Evolutionary conservation across 2,329 filamentous ascomycete species (phyloP).

Genomic region (Rhynchosporium agropyri): DNA sequence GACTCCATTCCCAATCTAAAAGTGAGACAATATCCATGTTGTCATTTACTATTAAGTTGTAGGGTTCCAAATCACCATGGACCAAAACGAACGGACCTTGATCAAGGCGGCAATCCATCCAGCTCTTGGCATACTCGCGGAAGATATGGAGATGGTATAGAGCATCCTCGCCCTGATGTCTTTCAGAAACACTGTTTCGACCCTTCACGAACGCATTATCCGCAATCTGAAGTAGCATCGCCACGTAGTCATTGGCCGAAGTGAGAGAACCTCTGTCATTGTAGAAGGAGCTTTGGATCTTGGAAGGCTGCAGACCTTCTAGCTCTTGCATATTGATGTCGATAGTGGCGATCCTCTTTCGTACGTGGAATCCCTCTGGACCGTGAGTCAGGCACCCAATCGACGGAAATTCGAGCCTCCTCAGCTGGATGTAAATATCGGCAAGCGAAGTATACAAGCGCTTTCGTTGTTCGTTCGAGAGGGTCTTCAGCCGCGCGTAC

Average conservation of each 20-base stretch:
- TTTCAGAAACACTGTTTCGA: conserved; percentile 28
- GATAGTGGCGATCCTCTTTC: conserved; percentile 22
- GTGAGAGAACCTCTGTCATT: conserved; percentile 19
- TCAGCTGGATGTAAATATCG: conserved; percentile 33
- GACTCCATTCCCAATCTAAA: conserved; percentile 40
- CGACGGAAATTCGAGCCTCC: conserved; percentile 31
- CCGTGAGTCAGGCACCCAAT: conserved; percentile 24
- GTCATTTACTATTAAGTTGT: conserved; percentile 32
- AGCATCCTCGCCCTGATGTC: conserved; percentile 29
- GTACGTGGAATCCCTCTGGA: conserved; percentile 24
- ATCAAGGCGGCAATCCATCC: conserved; percentile 25
- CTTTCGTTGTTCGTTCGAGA: conserved; percentile 28
- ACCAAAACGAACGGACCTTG: conserved; percentile 36
- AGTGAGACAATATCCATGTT: conserved; percentile 34
- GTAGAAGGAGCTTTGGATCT: conserved; percentile 28
- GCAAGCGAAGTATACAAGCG: conserved; percentile 31
- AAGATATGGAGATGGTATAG: conserved; percentile 37
- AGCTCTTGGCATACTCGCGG: conserved; percentile 23
- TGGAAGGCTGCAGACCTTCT: conserved; percentile 33
- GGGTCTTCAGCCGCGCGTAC: conserved; percentile 19
- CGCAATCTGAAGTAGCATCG: conserved; percentile 37
- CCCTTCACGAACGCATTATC: conserved; percentile 36
- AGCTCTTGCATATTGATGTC: conserved; percentile 39
- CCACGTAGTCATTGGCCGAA: conserved; percentile 35
- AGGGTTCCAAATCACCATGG: conserved; percentile 36